Percentiles rank a stretch among this genome's conserved stretches.
These are phyloP conservation scores for Athelia sp. DNA, from an alignment of 1,284 basidiomycete genomes.

Conservation along the genomic window DNA sequence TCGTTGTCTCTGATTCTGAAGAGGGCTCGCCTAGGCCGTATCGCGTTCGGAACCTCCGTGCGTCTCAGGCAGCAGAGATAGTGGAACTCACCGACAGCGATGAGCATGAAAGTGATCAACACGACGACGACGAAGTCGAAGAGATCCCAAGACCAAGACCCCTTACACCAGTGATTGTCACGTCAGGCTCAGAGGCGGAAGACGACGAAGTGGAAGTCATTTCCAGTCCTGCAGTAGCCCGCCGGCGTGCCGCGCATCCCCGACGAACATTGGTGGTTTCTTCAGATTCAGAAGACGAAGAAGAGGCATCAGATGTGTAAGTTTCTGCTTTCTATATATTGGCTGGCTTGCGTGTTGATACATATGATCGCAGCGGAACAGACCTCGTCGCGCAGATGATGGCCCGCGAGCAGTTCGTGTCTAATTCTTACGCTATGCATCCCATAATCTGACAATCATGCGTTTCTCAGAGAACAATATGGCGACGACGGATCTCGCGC, in stretches of 20 bases:
- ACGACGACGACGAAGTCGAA: conserved; percentile 5
- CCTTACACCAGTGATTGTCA: conserved; percentile 6
- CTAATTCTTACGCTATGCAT: neutral
- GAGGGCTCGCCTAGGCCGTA: neutral
- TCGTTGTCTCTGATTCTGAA: neutral
- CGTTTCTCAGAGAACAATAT: neutral
- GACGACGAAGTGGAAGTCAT: conserved; percentile 6
- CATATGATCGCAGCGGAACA: neutral
- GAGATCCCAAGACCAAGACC: neutral
- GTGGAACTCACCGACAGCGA: conserved; percentile 14
- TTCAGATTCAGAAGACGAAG: conserved; percentile 1
- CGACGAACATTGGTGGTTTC: neutral
- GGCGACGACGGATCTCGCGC: neutral
- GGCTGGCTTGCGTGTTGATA: neutral
- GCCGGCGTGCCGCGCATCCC: neutral
- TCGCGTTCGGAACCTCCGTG: neutral
- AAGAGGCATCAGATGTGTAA: neutral
- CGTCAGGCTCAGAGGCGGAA: conserved; percentile 14
- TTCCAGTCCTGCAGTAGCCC: neutral
- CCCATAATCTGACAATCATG: neutral
- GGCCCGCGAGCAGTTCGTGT: conserved; percentile 1
- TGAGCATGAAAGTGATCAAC: too few relatives aligned
- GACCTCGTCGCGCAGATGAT: neutral
- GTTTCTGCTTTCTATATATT: neutral
- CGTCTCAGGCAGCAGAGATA: conserved; percentile 8